These are phyloP conservation scores for Nepenthes mirabilis DNA, from an alignment of 148 eudicot species.

Conservation along the genomic window DNA sequence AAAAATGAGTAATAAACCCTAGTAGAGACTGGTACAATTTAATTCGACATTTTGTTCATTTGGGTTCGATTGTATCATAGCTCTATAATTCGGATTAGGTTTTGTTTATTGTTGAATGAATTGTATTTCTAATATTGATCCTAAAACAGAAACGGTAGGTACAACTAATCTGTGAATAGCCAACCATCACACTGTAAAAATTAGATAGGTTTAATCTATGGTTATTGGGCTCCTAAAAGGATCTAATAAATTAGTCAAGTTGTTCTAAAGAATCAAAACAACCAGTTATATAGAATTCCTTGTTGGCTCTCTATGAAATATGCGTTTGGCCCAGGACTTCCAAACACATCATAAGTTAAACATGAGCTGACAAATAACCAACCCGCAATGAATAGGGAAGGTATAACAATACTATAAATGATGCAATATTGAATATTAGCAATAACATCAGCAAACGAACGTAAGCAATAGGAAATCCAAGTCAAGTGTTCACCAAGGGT, in stretches of 20 bases:
- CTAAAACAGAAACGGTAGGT: not conserved
- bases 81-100: no score
- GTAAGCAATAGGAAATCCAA: no score
- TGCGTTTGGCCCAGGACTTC: not conserved
- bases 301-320: not conserved
- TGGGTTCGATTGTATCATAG: no score
- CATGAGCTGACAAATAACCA: conserved; percentile 1
- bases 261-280: not conserved
- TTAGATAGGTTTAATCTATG: not conserved
- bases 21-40: no score
- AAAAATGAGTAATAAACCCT: no score
- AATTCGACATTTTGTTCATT: no score
- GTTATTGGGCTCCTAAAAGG: not conserved
- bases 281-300: not conserved
- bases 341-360: conserved; percentile 3
- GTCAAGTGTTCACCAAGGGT: no score
- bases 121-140: not conserved
- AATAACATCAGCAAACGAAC: conserved; percentile 16
- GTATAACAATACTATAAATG: conserved; percentile 15
- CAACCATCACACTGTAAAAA: no score
- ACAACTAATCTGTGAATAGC: not conserved
- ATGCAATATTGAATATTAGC: conserved; percentile 14
- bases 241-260: not conserved
- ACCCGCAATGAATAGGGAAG: conserved; percentile 10
- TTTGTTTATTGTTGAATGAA: no score